phyloP scores from a whole-genome alignment of 2,329 filamentous ascomycete species.

The Trichoderma sp. region DNA sequence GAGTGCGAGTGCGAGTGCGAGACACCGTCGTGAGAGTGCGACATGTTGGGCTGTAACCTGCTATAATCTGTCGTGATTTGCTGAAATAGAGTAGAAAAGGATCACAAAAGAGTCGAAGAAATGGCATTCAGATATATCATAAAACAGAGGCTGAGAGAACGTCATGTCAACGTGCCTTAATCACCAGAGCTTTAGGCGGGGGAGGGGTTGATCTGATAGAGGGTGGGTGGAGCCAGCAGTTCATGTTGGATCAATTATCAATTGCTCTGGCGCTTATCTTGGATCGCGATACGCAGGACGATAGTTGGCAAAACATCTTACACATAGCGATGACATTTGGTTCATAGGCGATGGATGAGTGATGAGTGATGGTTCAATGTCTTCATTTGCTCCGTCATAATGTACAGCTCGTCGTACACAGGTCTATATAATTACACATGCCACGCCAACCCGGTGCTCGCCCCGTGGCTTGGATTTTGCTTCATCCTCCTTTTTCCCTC shows the following conservation, averaged over 20 bases:
- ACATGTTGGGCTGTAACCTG: not conserved
- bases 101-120: not conserved
- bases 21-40: conserved; percentile 50
- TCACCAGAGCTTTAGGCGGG: not conserved
- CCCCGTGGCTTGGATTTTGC: not conserved
- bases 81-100: not conserved
- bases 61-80: not conserved
- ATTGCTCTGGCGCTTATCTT: not conserved
- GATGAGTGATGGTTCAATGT: not conserved
- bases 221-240: conserved; percentile 4
- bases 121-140: not conserved
- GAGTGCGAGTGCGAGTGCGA: conserved; percentile 43
- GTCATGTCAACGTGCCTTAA: not conserved
- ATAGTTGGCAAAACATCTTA: not conserved
- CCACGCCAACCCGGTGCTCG: not conserved
- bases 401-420: conserved; percentile 33
- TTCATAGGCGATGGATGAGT: not conserved
- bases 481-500: not conserved
- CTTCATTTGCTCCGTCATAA: conserved; percentile 23
- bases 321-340: not conserved
- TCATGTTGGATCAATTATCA: not conserved
- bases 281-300: not conserved
- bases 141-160: not conserved
- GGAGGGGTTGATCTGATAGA: conserved; percentile 19
- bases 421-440: conserved; percentile 35